Percentiles rank a stretch among this genome's conserved stretches.
Conservation (phyloP, 441 rosid genomes). For the Arabidopsis lyrata region DNA sequence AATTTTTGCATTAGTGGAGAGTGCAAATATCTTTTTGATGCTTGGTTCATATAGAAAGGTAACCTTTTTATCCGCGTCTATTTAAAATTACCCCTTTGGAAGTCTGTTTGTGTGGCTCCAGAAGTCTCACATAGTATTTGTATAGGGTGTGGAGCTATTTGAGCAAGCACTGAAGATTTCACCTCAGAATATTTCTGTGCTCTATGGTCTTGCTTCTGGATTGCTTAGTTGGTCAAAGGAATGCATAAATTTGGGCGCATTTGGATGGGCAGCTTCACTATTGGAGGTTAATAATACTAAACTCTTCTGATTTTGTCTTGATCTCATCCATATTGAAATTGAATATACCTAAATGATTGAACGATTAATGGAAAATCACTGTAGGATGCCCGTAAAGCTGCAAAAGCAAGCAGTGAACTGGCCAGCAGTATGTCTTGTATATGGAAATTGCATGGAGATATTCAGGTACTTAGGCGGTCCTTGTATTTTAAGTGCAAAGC, state of each 20-base stretch:
- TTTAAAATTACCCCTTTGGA: background rate
- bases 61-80: conserved; percentile 19
- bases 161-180: conserved; percentile 77
- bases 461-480: conserved; percentile 59
- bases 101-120: conserved; percentile 23
- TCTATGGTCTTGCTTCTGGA: conserved; percentile 87
- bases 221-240: conserved; percentile 87
- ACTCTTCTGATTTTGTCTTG: conserved; percentile 25
- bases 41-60: conserved; percentile 94
- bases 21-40: conserved; percentile 88
- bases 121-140: conserved; percentile 43
- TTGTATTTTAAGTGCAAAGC: background rate
- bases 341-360: conserved; percentile 10
- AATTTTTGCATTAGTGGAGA: conserved; percentile 75
- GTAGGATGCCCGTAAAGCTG: conserved; percentile 81
- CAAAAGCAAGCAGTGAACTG: conserved; percentile 52
- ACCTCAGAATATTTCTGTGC: conserved; percentile 78
- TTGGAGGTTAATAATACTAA: conserved; percentile 65
- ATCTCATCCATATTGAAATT: conserved; percentile 8
- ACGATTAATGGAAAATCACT: conserved; percentile 30
- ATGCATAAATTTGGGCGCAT: conserved; percentile 83
- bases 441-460: conserved; percentile 95
- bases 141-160: conserved; percentile 86
- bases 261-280: conserved; percentile 86
- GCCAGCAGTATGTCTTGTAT: conserved; percentile 73